These are phyloP conservation scores for Sporisorium iseilematis-ciliati DNA, from an alignment of 1,284 basidiomycete species.

Conservation along the genomic window DNA sequence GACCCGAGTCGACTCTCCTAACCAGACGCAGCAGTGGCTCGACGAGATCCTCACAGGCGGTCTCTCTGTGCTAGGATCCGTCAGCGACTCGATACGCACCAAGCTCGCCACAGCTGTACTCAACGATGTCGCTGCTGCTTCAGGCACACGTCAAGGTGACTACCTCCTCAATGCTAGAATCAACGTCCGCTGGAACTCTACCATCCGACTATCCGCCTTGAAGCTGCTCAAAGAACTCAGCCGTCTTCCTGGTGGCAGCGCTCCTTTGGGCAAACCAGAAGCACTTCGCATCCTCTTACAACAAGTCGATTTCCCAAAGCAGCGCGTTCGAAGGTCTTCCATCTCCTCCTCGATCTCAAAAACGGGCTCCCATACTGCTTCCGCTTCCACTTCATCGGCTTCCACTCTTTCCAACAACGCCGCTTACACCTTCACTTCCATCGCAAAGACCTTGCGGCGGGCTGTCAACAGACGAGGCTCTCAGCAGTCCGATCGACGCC, in stretches of 20 bases:
- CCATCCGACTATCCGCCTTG: conserved; percentile 40
- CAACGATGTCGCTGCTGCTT: conserved; percentile 35
- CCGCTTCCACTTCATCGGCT: conserved; percentile 8
- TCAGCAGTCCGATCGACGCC: conserved; percentile 18
- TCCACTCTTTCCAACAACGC: conserved; percentile 9
- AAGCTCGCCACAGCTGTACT: conserved; percentile 40
- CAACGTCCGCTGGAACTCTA: conserved; percentile 31
- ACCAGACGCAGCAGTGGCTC: conserved; percentile 34
- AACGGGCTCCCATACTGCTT: background rate
- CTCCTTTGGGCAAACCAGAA: conserved; percentile 33
- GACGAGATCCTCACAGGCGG: conserved; percentile 28
- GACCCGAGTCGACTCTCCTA: conserved; percentile 26
- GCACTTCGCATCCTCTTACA: conserved; percentile 42
- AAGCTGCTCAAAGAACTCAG: conserved; percentile 58
- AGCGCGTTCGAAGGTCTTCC: conserved; percentile 17
- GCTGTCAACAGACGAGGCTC: conserved; percentile 30
- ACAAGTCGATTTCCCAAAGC: conserved; percentile 51
- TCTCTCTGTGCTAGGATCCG: conserved; percentile 26
- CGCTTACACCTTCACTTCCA: conserved; percentile 21
- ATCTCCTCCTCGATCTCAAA: conserved; percentile 11
- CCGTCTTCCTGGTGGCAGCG: conserved; percentile 53
- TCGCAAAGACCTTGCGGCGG: conserved; percentile 36
- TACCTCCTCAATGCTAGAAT: conserved; percentile 32
- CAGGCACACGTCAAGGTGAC: conserved; percentile 36
- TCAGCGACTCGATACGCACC: conserved; percentile 43